Evolutionary conservation across 1,284 basidiomycete species (phyloP).

Genomic region (Crucibulum cyathiforme): DNA sequence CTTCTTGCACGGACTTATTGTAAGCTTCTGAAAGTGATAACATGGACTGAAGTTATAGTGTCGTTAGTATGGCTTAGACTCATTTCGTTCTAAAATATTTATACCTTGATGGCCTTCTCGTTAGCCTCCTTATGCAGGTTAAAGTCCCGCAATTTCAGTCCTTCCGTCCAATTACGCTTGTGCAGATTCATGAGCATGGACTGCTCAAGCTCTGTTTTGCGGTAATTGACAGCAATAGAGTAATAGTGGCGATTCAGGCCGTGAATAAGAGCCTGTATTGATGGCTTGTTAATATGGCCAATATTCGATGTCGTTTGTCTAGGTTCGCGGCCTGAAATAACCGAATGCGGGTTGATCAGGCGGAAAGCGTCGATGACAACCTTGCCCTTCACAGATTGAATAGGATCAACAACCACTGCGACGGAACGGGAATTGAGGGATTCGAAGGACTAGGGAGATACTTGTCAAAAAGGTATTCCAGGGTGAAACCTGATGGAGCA

Average conservation of each 20-base stretch:
- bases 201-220: slow-evolving; percentile 96
- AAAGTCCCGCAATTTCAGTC: slow-evolving; percentile 89
- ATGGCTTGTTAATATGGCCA: slow-evolving; percentile 98
- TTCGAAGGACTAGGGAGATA: slow-evolving; percentile 85
- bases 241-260: slow-evolving; percentile 97
- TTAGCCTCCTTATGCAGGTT: slow-evolving; percentile 84
- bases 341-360: slow-evolving; percentile 87
- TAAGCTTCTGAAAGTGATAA: slow-evolving; percentile 88
- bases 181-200: slow-evolving; percentile 98
- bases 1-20: slow-evolving; percentile 96
- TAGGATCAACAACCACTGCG: slow-evolving; percentile 98
- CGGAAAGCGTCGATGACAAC: slow-evolving; percentile 99
- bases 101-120: slow-evolving; percentile 90
- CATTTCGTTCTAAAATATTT: slow-evolving; percentile 15
- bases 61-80: slow-evolving; percentile 7
- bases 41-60: slow-evolving; percentile 73
- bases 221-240: slow-evolving; percentile 95
- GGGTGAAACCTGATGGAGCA: slow-evolving; percentile 7
- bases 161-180: slow-evolving; percentile 98
- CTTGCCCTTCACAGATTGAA: slow-evolving; percentile 98
- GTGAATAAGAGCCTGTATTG: slow-evolving; percentile 96
- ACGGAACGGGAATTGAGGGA: slow-evolving; percentile 94
- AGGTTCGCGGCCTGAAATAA: slow-evolving; percentile 91
- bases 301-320: slow-evolving; percentile 99
- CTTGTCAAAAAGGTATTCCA: slow-evolving; percentile 8